Evolutionary conservation across 768 basidiomycete genomes (phyloP).

Genomic region (Mycena alexandri): DNA sequence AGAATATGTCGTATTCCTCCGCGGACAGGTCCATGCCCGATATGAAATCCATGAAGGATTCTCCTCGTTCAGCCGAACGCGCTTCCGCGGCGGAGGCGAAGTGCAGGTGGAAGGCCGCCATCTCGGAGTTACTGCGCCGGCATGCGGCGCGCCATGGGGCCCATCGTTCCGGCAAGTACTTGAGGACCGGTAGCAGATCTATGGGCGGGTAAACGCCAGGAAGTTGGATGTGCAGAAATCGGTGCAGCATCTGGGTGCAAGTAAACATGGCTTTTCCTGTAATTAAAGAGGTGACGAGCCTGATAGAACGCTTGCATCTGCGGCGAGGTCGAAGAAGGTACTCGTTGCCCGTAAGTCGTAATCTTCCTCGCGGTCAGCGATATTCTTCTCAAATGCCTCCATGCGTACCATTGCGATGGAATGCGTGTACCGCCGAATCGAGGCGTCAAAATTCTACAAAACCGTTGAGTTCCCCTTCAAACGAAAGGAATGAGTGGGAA

Average conservation of each 20-base stretch:
- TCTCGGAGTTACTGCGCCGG: constrained; percentile 18
- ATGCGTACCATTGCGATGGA: constrained; percentile 6
- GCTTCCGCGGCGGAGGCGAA: constrained; percentile 2
- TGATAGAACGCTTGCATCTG: constrained; percentile 4
- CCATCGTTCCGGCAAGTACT: constrained; percentile 10
- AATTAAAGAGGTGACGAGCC: neutral
- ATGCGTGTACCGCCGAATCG: constrained; percentile 18
- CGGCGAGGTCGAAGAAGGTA: neutral
- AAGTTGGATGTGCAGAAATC: constrained; percentile 14
- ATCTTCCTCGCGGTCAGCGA: neutral
- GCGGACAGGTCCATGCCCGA: neutral
- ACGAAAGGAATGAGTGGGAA: neutral
- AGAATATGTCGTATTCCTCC: constrained; percentile 7
- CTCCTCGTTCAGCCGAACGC: neutral
- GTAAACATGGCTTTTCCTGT: no score
- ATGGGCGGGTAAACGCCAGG: constrained; percentile 11
- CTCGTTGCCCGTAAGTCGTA: constrained; percentile 11
- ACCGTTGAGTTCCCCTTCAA: neutral
- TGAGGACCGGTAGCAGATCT: constrained; percentile 2
- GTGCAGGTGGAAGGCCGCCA: constrained; percentile 5
- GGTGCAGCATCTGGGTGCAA: constrained; percentile 12
- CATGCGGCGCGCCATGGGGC: constrained; percentile 16
- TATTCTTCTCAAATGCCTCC: no score
- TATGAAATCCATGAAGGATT: constrained; percentile 16
- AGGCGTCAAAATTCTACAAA: neutral